phyloP scores from a whole-genome alignment of 2,329 filamentous ascomycete species.

The Aspergillus fischeri region DNA sequence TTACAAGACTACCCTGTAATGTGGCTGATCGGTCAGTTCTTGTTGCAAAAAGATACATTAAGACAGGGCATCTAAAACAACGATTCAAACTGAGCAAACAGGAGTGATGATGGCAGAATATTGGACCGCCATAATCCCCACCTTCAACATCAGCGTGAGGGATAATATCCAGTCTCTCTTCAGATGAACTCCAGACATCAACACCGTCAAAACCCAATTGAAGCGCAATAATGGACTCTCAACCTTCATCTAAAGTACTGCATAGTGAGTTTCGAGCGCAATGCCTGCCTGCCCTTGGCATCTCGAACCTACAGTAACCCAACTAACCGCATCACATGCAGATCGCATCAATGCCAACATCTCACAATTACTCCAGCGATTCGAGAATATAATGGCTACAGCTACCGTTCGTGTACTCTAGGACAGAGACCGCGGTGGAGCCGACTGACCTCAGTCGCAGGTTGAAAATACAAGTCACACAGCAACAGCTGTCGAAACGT shows the following conservation, averaged over 20 bases:
- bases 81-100: no score
- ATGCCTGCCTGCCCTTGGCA: no score
- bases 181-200: neutral
- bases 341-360: conserved; percentile 44
- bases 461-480: conserved; percentile 51
- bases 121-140: no score
- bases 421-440: no score
- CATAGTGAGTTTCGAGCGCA: conserved; percentile 8
- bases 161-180: no score
- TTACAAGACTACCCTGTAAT: no score
- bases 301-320: neutral
- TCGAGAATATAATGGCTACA: conserved; percentile 53
- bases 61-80: no score
- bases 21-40: no score
- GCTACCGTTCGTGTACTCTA: conserved; percentile 49
- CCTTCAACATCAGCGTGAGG: no score
- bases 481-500: conserved; percentile 53
- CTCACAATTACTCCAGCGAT: conserved; percentile 48
- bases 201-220: neutral
- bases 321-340: conserved; percentile 13
- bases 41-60: no score
- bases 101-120: no score
- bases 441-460: conserved; percentile 28
- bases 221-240: conserved; percentile 27
- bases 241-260: conserved; percentile 19